Conservation (phyloP, 345 rosid genomes). For the Populus alba region DNA sequence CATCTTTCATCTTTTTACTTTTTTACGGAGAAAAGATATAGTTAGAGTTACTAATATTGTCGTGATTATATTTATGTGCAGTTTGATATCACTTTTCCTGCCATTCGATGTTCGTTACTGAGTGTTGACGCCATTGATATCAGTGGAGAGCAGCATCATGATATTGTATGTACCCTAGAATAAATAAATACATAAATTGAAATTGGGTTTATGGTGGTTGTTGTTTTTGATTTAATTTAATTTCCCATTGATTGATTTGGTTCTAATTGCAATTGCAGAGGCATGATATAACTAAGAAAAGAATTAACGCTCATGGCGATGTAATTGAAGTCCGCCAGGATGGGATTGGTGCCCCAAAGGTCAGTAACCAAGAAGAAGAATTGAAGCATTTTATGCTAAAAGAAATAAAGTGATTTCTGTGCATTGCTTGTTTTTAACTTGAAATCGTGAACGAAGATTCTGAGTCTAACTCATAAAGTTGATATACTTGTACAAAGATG, state of each 20-base stretch:
- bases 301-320: slow-evolving; percentile 21
- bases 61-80: slow-evolving; percentile 1
- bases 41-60: neutral
- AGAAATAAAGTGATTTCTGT: neutral
- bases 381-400: neutral
- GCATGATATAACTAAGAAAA: slow-evolving; percentile 31
- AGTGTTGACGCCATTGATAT: slow-evolving; percentile 34
- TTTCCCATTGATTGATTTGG: neutral
- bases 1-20: neutral
- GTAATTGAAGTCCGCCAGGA: slow-evolving; percentile 26
- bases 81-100: slow-evolving; percentile 37
- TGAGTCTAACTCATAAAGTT: neutral
- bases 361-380: neutral
- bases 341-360: slow-evolving; percentile 33
- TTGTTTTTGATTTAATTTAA: neutral
- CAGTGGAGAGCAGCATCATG: slow-evolving; percentile 36
- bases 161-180: slow-evolving; percentile 18
- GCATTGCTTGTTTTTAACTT: neutral
- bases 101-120: slow-evolving; percentile 29
- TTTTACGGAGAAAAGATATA: neutral
- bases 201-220: neutral
- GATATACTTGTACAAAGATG: neutral
- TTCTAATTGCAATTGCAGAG: slow-evolving; percentile 12
- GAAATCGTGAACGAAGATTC: neutral
- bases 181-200: neutral